Conservation (phyloP, 2,329 filamentous ascomycete species). For the Cytospora leucostoma region DNA sequence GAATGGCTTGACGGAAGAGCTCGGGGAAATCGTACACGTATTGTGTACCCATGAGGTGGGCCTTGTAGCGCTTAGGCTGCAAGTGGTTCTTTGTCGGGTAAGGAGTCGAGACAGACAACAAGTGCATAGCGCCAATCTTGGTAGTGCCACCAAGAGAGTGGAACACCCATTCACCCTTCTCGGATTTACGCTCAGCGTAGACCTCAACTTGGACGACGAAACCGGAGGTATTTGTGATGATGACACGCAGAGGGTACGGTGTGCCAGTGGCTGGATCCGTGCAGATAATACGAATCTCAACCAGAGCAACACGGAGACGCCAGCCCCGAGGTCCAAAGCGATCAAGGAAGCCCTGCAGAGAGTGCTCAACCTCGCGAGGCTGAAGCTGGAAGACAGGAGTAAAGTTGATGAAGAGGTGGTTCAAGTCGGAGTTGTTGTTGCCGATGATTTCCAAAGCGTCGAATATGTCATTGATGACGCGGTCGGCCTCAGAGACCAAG, state of each 20-base stretch:
- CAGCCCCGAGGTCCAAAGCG: slow-evolving; percentile 93
- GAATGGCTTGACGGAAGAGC: slow-evolving; percentile 95
- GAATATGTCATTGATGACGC: slow-evolving; percentile 95
- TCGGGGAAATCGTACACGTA: slow-evolving; percentile 99
- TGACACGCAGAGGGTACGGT: slow-evolving; percentile 89
- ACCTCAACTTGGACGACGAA: slow-evolving; percentile 98
- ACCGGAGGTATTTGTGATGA: slow-evolving; percentile 97
- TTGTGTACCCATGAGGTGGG: slow-evolving; percentile 97
- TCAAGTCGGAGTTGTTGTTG: slow-evolving; percentile 98
- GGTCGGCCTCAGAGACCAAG: slow-evolving; percentile 93
- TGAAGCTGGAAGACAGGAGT: slow-evolving; percentile 92
- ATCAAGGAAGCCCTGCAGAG: slow-evolving; percentile 91
- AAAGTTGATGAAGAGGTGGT: slow-evolving; percentile 99
- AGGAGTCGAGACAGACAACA: slow-evolving; percentile 85
- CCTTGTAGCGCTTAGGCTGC: slow-evolving; percentile 99
- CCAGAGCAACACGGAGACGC: slow-evolving; percentile 94
- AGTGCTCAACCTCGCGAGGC: slow-evolving; percentile 87
- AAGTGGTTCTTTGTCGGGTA: slow-evolving; percentile 99
- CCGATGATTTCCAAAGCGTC: slow-evolving; percentile 98
- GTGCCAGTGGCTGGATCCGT: slow-evolving; percentile 82
- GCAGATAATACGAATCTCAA: slow-evolving; percentile 98
- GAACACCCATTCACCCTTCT: slow-evolving; percentile 98
- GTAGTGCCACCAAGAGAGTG: slow-evolving; percentile 94
- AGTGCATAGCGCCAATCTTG: slow-evolving; percentile 93
- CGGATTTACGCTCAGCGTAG: slow-evolving; percentile 96